phyloP scores from a whole-genome alignment of 306 rosid genomes.

The Cucumis cinereus region DNA sequence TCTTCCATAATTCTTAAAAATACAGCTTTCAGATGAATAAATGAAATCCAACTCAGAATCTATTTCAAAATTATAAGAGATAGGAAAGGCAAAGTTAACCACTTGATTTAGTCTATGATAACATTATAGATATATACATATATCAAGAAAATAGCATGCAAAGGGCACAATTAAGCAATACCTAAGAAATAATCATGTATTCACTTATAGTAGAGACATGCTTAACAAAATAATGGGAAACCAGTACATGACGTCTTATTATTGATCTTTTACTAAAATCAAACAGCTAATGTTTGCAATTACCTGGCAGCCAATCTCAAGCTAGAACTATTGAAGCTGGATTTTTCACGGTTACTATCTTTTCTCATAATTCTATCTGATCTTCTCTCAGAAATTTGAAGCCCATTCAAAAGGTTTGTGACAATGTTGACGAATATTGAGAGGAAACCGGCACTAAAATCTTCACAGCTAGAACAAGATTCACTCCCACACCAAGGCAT shows the following conservation, averaged over 20 bases:
- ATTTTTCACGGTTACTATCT: conserved; percentile 14
- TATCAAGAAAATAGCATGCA: neutral
- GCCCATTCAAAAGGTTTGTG: conserved; percentile 34
- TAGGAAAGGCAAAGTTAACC: neutral
- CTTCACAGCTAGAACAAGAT: conserved; percentile 21
- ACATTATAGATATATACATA: neutral
- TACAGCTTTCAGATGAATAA: neutral
- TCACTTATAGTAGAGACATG: neutral
- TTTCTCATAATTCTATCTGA: conserved; percentile 18
- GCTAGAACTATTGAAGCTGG: conserved; percentile 24
- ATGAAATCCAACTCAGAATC: neutral
- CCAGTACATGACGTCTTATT: neutral
- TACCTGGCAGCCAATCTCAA: conserved; percentile 42
- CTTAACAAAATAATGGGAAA: neutral
- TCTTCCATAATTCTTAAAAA: neutral
- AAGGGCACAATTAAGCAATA: neutral
- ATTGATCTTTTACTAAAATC: neutral
- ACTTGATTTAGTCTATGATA: neutral
- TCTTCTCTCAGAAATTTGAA: conserved; percentile 23
- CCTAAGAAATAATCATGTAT: neutral
- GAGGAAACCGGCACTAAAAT: conserved; percentile 22
- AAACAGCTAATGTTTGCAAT: conserved; percentile 15
- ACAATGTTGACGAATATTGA: conserved; percentile 40
- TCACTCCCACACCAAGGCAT: conserved; percentile 18
- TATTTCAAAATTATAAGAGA: neutral